Conservation (phyloP, 441 rosid genomes). For the Metrosideros polymorpha region DNA sequence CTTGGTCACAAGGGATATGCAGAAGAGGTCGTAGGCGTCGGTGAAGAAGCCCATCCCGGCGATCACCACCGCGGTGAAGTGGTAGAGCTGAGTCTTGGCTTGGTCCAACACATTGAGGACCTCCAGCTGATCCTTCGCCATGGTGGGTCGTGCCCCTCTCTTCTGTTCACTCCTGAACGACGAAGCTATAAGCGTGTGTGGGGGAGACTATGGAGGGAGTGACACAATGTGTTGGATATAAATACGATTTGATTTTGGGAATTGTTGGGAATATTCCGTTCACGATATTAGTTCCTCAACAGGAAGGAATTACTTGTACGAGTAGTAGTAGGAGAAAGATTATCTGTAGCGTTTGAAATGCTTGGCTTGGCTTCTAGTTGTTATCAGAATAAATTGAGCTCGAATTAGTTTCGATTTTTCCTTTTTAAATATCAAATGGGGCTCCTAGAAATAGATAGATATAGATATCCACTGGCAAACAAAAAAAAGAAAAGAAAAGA, state of each 20-base stretch:
- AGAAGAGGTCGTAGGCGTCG: slow-evolving; percentile 10
- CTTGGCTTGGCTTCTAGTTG: neutral
- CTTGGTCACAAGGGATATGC: slow-evolving; percentile 7
- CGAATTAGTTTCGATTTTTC: neutral
- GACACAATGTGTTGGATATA: neutral
- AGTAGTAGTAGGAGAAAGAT: neutral
- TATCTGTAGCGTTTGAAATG: neutral
- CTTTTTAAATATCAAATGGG: neutral
- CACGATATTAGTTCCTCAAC: neutral
- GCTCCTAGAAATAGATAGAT: neutral
- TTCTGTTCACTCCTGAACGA: neutral
- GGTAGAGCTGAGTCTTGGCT: slow-evolving; percentile 1
- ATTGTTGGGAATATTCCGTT: neutral
- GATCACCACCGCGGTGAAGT: slow-evolving; percentile 4
- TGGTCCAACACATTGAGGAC: neutral
- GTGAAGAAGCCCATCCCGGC: slow-evolving; percentile 16
- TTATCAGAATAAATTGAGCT: neutral
- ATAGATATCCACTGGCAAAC: neutral
- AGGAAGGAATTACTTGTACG: neutral
- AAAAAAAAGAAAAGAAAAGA: fast-evolving
- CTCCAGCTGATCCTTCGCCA: neutral
- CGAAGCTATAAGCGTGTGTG: neutral
- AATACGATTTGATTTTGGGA: neutral
- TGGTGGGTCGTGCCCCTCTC: neutral
- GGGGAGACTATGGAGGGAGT: neutral